Conservation (phyloP, 2,329 filamentous ascomycete genomes). For the Salinomyces thailandicus region DNA sequence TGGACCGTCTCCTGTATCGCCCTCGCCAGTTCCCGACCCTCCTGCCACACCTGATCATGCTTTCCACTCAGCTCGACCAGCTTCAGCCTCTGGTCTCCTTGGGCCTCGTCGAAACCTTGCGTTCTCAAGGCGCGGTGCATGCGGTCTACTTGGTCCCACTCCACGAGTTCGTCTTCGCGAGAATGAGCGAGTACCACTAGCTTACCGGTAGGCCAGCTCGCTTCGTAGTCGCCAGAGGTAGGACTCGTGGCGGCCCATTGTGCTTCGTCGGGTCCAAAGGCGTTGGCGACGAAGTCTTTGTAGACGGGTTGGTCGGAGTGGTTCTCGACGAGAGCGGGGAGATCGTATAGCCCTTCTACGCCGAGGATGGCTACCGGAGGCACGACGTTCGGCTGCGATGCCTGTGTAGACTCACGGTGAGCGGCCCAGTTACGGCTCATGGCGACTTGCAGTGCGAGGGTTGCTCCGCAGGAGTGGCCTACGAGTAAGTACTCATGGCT, state of each 20-base stretch:
- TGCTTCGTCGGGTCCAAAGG: constrained; percentile 46
- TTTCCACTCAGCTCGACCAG: constrained; percentile 42
- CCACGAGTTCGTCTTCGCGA: constrained; percentile 39
- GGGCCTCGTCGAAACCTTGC: constrained; percentile 30
- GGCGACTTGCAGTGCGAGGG: constrained; percentile 51
- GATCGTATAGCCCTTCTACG: constrained; percentile 57
- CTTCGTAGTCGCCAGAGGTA: constrained; percentile 33
- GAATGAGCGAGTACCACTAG: constrained; percentile 38
- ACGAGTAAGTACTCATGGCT: constrained; percentile 42
- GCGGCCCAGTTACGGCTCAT: constrained; percentile 33
- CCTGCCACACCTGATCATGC: constrained; percentile 56
- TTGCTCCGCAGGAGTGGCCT: constrained; percentile 55
- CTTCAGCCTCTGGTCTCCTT: constrained; percentile 23
- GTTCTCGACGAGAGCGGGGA: constrained; percentile 42
- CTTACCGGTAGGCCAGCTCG: constrained; percentile 31
- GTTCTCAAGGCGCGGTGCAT: constrained; percentile 43
- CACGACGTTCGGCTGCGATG: constrained; percentile 16
- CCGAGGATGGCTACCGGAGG: constrained; percentile 47
- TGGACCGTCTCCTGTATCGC: constrained; percentile 21
- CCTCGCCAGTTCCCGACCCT: constrained; percentile 47
- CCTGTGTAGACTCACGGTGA: constrained; percentile 19
- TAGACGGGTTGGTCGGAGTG: constrained; percentile 44
- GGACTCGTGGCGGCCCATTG: constrained; percentile 50
- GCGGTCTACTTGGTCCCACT: constrained; percentile 46
- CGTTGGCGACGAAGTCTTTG: constrained; percentile 45